Percentiles rank a stretch among this genome's conserved stretches.
Evolutionary conservation across 169 alveolate species (phyloP).

Genomic region (Amoebophrya sp.): DNA sequence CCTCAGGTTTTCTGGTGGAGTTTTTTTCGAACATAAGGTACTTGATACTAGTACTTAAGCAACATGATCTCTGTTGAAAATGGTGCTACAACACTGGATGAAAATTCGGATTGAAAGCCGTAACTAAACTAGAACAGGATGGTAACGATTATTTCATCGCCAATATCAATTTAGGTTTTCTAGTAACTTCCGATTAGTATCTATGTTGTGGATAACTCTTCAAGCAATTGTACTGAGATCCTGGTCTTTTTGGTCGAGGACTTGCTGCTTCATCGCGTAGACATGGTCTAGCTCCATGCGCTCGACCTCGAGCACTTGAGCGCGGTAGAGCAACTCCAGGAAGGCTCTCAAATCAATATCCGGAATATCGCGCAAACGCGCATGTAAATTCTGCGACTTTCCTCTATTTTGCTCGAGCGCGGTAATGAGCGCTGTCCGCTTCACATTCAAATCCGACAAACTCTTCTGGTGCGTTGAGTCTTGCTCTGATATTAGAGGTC

Average conservation of each 20-base stretch:
- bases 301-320: background rate
- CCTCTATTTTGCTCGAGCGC: background rate
- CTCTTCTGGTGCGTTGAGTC: too few species aligned
- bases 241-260: slow-evolving; percentile 1
- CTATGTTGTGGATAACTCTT: too few species aligned
- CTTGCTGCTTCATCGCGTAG: background rate
- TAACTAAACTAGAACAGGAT: too few species aligned
- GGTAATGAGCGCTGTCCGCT: too few species aligned
- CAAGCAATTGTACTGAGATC: background rate
- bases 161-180: too few species aligned
- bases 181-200: too few species aligned
- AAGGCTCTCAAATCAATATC: background rate
- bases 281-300: slow-evolving; percentile 14
- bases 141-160: too few species aligned
- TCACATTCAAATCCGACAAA: too few species aligned
- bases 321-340: slow-evolving; percentile 13
- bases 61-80: background rate
- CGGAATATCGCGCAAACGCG: background rate
- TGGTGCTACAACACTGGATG: too few species aligned
- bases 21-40: background rate
- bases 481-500: too few species aligned
- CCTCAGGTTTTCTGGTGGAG: background rate
- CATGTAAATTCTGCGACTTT: background rate
- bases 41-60: background rate
- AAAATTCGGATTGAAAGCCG: too few species aligned